Evolutionary conservation across 2,329 filamentous ascomycete genomes (phyloP).

Genomic region (Daldinia sp.): DNA sequence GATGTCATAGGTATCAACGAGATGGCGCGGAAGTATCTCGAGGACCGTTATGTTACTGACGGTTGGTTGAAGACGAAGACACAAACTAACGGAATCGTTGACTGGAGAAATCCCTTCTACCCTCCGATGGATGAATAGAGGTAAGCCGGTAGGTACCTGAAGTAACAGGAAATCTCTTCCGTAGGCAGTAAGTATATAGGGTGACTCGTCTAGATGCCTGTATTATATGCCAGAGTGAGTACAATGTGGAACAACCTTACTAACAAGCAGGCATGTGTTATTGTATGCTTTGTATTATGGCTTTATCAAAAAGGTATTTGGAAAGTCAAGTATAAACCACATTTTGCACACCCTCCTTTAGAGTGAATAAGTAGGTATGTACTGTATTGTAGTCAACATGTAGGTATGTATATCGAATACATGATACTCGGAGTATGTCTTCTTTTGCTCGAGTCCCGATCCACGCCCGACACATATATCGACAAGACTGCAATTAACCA

Average conservation of each 20-base stretch:
- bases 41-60: not conserved
- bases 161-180: not conserved
- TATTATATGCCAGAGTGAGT: no score
- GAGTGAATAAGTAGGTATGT: no score
- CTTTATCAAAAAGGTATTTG: no score
- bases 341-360: no score
- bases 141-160: not conserved
- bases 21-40: not conserved
- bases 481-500: not conserved
- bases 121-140: not conserved
- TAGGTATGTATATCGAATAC: not conserved
- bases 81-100: not conserved
- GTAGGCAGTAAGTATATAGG: no score
- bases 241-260: no score
- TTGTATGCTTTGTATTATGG: no score
- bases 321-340: no score
- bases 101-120: conserved; percentile 28
- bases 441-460: not conserved
- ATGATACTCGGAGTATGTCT: not conserved
- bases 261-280: no score
- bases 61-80: not conserved
- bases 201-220: no score
- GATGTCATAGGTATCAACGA: not conserved
- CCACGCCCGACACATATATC: no score
- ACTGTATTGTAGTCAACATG: not conserved